Conservation (phyloP, 805 yeast species). For the Yarrowia bubula region DNA sequence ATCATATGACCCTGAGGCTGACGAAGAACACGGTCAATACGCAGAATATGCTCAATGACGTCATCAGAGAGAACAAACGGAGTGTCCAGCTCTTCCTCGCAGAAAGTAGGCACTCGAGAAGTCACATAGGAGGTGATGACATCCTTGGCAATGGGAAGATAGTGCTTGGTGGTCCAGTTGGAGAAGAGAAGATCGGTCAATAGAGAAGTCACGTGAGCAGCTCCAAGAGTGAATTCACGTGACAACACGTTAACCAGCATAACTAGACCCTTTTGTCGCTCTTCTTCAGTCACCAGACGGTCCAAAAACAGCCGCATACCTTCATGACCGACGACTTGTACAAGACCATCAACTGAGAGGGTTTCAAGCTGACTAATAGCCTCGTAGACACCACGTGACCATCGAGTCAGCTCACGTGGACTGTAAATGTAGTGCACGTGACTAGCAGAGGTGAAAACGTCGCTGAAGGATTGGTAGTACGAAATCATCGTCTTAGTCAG, state of each 20-base stretch:
- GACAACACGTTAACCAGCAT: slow-evolving; percentile 40
- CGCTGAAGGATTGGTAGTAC: slow-evolving; percentile 46
- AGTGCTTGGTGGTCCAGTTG: slow-evolving; percentile 68
- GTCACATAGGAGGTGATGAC: slow-evolving; percentile 55
- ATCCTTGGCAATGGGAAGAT: slow-evolving; percentile 51
- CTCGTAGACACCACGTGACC: slow-evolving; percentile 72
- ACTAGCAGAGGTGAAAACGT: not conserved
- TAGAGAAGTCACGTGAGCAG: slow-evolving; percentile 42
- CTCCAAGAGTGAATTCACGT: slow-evolving; percentile 47
- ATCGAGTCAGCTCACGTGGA: slow-evolving; percentile 88
- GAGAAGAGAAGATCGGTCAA: slow-evolving; percentile 62
- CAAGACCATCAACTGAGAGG: slow-evolving; percentile 45
- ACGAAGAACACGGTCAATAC: slow-evolving; percentile 76
- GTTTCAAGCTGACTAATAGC: slow-evolving; percentile 45
- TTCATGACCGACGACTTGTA: slow-evolving; percentile 78
- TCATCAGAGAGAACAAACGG: slow-evolving; percentile 65
- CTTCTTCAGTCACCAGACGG: slow-evolving; percentile 51
- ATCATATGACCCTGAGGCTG: slow-evolving; percentile 91
- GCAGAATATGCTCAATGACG: slow-evolving; percentile 66
- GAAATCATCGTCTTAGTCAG: slow-evolving; percentile 66
- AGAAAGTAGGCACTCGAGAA: slow-evolving; percentile 65
- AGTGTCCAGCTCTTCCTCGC: slow-evolving; percentile 72
- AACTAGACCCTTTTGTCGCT: slow-evolving; percentile 50
- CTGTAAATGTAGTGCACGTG: slow-evolving; percentile 71
- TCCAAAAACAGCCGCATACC: slow-evolving; percentile 76